phyloP scores from a whole-genome alignment of 2,329 filamentous ascomycete genomes.

The Pyricularia pennisetigena region DNA sequence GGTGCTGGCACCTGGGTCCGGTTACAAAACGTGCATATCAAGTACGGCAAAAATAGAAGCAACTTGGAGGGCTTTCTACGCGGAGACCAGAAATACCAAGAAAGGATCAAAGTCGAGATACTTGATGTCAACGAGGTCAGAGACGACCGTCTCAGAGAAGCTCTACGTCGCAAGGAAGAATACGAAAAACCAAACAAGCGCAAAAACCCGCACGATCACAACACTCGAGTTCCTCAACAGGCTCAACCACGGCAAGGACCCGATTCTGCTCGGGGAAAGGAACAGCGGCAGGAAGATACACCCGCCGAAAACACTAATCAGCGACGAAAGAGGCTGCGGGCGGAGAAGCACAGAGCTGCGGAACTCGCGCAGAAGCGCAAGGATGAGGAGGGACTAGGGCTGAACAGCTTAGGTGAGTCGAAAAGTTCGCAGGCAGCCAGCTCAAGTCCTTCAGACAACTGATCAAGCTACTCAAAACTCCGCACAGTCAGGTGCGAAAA shows the following conservation, averaged over 20 bases:
- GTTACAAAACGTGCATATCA: conserved; percentile 65
- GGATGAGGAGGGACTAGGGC: neutral
- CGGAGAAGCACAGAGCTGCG: neutral
- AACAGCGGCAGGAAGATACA: conserved; percentile 5
- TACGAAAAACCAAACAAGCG: conserved; percentile 45
- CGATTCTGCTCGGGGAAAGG: neutral
- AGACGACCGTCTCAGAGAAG: conserved; percentile 39
- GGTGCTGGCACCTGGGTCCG: conserved; percentile 50
- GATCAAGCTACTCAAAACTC: neutral
- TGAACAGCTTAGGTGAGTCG: conserved; percentile 1
- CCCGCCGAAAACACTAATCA: conserved; percentile 2
- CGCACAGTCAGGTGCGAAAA: conserved; percentile 36
- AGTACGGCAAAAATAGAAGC: conserved; percentile 35
- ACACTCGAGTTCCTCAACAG: conserved; percentile 13
- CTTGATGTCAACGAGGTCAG: conserved; percentile 29
- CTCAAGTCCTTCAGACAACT: neutral
- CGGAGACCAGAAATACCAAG: conserved; percentile 36
- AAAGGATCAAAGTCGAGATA: conserved; percentile 48
- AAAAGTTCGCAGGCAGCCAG: neutral
- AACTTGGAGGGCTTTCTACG: conserved; percentile 66
- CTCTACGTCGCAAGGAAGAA: conserved; percentile 52
- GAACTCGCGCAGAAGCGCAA: conserved; percentile 1
- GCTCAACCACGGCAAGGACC: conserved; percentile 24
- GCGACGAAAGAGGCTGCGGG: conserved; percentile 1
- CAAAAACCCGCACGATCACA: conserved; percentile 19